Evolutionary conservation across 345 rosid genomes (phyloP).

Genomic region (Aegle marmelos): DNA sequence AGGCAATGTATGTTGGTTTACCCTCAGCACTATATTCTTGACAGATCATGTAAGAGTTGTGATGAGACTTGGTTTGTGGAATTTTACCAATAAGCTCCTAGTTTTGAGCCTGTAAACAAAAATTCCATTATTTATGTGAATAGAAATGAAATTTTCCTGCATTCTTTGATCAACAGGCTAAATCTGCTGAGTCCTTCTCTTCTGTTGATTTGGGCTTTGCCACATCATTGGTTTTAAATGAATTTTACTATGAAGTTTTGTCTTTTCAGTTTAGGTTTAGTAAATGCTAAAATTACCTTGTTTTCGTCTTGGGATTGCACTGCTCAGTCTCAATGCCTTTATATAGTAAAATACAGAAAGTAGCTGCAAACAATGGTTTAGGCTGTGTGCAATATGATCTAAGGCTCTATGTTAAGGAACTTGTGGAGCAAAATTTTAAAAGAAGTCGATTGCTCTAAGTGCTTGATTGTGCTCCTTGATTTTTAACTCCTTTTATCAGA

Average conservation of each 20-base stretch:
- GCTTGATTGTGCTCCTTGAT: not conserved
- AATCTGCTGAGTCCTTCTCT: not conserved
- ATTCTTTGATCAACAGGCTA: not conserved
- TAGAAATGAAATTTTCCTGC: not conserved
- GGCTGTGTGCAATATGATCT: not conserved
- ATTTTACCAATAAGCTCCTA: constrained; percentile 12
- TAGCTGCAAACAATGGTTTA: not conserved
- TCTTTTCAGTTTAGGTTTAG: not conserved
- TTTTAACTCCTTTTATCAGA: not conserved
- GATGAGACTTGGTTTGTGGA: constrained; percentile 1
- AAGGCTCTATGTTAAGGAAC: not conserved
- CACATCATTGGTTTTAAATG: not conserved
- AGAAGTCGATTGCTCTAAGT: not conserved
- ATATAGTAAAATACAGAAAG: not conserved
- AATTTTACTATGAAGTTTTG: not conserved
- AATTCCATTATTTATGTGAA: constrained; percentile 7
- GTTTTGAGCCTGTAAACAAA: not conserved
- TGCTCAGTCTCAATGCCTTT: not conserved
- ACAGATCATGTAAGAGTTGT: not conserved
- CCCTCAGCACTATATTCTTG: not conserved
- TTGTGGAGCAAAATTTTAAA: not conserved
- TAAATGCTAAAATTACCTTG: not conserved
- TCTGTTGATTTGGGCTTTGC: not conserved
- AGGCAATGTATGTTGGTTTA: constrained; percentile 2
- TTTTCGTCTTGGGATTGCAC: not conserved